Conservation (phyloP, 2,329 filamentous ascomycete species). For the Xylaria digitata region DNA sequence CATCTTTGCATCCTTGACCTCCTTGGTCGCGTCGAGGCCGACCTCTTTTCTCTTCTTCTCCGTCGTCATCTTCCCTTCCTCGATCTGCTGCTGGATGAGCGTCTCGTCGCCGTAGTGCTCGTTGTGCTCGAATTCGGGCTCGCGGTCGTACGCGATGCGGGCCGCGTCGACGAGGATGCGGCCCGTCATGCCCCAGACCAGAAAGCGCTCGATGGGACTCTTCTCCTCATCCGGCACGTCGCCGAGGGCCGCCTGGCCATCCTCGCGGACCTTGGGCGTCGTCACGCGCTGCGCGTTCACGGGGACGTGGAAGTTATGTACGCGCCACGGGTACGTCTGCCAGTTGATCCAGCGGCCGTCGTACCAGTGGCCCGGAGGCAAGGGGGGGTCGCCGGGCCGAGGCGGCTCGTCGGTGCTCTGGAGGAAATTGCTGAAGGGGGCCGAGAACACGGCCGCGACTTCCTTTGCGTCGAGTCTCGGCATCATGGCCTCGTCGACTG, state of each 20-base stretch:
- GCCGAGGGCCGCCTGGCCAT: slow-evolving; percentile 42
- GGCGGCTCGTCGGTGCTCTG: slow-evolving; percentile 66
- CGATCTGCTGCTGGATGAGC: slow-evolving; percentile 60
- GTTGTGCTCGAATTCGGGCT: slow-evolving; percentile 84
- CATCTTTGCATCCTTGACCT: slow-evolving; percentile 57
- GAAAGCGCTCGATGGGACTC: slow-evolving; percentile 70
- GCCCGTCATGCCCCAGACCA: slow-evolving; percentile 96
- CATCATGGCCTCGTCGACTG: slow-evolving; percentile 77
- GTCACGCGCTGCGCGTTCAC: slow-evolving; percentile 76
- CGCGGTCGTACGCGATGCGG: slow-evolving; percentile 81
- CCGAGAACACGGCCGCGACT: slow-evolving; percentile 93
- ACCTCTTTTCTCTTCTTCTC: slow-evolving; percentile 55
- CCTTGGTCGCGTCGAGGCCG: slow-evolving; percentile 49
- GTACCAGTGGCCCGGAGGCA: slow-evolving; percentile 79
- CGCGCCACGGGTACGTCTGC: slow-evolving; percentile 80
- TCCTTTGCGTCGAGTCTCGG: slow-evolving; percentile 88
- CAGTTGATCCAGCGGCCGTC: slow-evolving; percentile 83
- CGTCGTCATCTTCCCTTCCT: slow-evolving; percentile 58
- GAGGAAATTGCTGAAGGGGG: slow-evolving; percentile 87
- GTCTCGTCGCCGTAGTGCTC: slow-evolving; percentile 63
- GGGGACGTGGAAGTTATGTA: slow-evolving; percentile 94
- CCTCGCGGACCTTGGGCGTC: slow-evolving; percentile 59
- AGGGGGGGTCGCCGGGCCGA: slow-evolving; percentile 49
- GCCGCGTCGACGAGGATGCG: slow-evolving; percentile 90
- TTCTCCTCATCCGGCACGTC: slow-evolving; percentile 53